Evolutionary conservation across 192 early-diverging fungal species (phyloP).

Genomic region (Gonapodya sp.): DNA sequence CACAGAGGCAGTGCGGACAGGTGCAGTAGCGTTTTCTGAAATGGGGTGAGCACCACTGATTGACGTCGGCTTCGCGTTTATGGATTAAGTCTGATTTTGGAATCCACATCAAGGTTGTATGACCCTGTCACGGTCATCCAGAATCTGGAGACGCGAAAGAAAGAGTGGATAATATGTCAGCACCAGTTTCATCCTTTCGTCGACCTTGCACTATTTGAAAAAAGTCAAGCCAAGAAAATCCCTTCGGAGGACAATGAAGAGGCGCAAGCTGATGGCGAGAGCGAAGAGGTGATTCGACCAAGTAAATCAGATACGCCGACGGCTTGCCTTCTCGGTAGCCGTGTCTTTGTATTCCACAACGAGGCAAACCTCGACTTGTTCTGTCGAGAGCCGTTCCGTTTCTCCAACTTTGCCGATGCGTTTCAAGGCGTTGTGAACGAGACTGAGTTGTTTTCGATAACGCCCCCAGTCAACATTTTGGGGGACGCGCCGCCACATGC

Average conservation of each 20-base stretch:
- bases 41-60: constrained; percentile 3
- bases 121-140: background rate
- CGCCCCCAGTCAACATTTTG: background rate
- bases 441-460: background rate
- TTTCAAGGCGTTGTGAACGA: background rate
- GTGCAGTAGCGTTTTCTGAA: background rate
- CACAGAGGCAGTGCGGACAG: background rate
- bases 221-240: background rate
- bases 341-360: background rate
- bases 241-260: background rate
- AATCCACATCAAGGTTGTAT: background rate
- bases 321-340: background rate
- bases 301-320: no score
- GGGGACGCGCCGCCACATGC: background rate
- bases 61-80: background rate
- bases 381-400: background rate
- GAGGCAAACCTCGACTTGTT: background rate
- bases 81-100: background rate
- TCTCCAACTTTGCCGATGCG: background rate
- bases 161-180: background rate
- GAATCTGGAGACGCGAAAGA: background rate
- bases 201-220: background rate
- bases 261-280: background rate
- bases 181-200: background rate
- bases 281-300: no score